Conservation (phyloP, 768 basidiomycete species). For the Trametes cubensis region DNA sequence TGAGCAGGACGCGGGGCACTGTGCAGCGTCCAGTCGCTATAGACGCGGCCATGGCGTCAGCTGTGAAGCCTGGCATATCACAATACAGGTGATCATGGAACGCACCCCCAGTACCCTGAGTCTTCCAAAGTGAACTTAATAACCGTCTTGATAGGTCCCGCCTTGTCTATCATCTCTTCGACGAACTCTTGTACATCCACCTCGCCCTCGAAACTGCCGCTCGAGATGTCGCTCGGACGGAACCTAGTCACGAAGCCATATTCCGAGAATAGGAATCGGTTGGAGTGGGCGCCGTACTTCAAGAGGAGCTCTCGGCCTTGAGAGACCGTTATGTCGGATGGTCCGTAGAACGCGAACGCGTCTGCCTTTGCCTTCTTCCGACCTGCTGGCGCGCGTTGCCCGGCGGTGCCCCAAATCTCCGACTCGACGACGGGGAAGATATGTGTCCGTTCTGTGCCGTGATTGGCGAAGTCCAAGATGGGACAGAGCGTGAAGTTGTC, state of each 20-base stretch:
- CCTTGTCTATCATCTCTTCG: conserved; percentile 50
- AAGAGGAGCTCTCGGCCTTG: conserved; percentile 71
- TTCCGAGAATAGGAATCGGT: conserved; percentile 78
- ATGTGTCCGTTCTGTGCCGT: conserved; percentile 47
- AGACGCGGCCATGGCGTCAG: not conserved
- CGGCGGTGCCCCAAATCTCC: conserved; percentile 42
- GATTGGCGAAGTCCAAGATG: conserved; percentile 90
- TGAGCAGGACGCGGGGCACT: conserved; percentile 58
- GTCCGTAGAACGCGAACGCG: conserved; percentile 50
- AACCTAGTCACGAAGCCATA: conserved; percentile 79
- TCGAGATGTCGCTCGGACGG: conserved; percentile 31
- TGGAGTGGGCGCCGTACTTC: conserved; percentile 80
- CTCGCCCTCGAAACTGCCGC: conserved; percentile 48
- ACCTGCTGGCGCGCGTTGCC: conserved; percentile 44
- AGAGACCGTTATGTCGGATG: conserved; percentile 39
- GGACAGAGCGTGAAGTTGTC: conserved; percentile 90
- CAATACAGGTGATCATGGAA: not conserved
- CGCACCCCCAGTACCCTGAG: conserved; percentile 86
- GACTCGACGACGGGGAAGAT: conserved; percentile 44
- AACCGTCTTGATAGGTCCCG: conserved; percentile 43
- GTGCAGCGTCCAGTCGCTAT: conserved; percentile 83
- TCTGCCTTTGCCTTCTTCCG: conserved; percentile 26
- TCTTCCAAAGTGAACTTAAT: conserved; percentile 58
- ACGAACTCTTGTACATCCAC: conserved; percentile 63
- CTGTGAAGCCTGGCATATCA: no score